These are phyloP conservation scores for Simmondsia chinensis DNA, from an alignment of 148 eudicot genomes.

Conservation along the genomic window DNA sequence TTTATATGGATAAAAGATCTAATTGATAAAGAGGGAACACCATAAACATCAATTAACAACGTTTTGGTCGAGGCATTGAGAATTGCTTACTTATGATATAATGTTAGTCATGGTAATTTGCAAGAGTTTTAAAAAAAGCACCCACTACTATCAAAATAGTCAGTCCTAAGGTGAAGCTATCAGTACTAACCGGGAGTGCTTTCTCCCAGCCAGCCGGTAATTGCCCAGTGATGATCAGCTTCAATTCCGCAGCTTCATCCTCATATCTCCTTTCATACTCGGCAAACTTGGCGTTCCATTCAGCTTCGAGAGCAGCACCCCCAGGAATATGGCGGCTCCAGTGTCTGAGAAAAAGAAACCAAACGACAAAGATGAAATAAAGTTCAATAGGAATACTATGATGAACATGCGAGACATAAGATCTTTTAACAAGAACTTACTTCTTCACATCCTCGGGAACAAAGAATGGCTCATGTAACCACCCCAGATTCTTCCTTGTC, in stretches of 20 bases:
- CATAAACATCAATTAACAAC: too few species aligned
- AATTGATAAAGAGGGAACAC: too few species aligned
- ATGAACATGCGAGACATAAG: background rate
- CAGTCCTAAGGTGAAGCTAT: too few species aligned
- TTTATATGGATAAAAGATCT: too few species aligned
- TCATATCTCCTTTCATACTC: constrained; percentile 80
- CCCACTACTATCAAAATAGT: too few species aligned
- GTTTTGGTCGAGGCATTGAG: too few species aligned
- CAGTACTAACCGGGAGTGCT: constrained; percentile 80
- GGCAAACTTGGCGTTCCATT: constrained; percentile 86
- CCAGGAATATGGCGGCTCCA: constrained; percentile 95
- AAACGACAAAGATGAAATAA: background rate
- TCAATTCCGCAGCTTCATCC: constrained; percentile 84
- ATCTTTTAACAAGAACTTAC: constrained; percentile 24
- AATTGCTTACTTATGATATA: too few species aligned
- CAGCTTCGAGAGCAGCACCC: constrained; percentile 88
- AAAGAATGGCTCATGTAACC: constrained; percentile 95
- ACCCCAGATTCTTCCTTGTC: constrained; percentile 84
- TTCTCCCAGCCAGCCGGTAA: constrained; percentile 94
- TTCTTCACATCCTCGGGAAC: constrained; percentile 93
- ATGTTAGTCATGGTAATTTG: too few species aligned
- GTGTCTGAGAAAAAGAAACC: constrained; percentile 39
- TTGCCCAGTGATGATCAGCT: constrained; percentile 69
- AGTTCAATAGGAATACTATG: background rate
- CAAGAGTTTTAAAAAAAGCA: too few species aligned